Evolutionary conservation across 345 rosid species (phyloP), one percentile per base, ranked within the genome.

Genomic region (Punica granatum): DNA sequence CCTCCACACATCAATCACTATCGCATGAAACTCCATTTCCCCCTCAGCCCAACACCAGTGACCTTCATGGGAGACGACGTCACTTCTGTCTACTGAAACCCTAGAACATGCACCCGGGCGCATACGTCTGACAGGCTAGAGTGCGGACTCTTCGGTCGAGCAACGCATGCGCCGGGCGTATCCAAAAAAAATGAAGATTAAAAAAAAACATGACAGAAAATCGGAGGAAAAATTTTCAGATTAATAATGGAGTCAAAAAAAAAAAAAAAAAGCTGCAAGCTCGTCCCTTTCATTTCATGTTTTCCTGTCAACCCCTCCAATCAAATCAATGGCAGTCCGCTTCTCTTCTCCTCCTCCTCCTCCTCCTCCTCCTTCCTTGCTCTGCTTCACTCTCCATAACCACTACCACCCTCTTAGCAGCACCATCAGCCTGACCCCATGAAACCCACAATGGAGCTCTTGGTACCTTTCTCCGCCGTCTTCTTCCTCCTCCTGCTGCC

Each of bases 261-360:
- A n/a, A n/a, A n/a, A n/a, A n/a, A 51, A 51, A 51, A 51, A 51
- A 51, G 58, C 58, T 51, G 58, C 58, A 51, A n/a, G 30, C 58
- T 23, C 58, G n/a, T 23, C 30, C 58, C 58, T n/a, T n/a, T n/a
- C n/a, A n/a, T 21, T 49, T 49, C 56, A 49, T 49, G 56, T 49
- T 19, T 49, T n/a, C 56, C 56, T 49, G 56, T 49, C 56, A 49
- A 49, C 56, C 56, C 56, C 58, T 51, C 58, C 58, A 23, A 51
- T 51, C 58, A 51, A n/a, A 51, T 51, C 58, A n/a, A 51, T 51
- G 58, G 58, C 58, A 28, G 58, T 7, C 58, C 23, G 13, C 58
- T 51, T 30, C 14, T 23, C 30, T 23, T 21, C 58, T n/a, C 12
- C 58, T 51, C 13, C 48, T 36, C 9, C 51, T 16, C 51, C 14